Evolutionary conservation across 805 yeast species (phyloP).

Genomic region (Pichia thaimueangensis): DNA sequence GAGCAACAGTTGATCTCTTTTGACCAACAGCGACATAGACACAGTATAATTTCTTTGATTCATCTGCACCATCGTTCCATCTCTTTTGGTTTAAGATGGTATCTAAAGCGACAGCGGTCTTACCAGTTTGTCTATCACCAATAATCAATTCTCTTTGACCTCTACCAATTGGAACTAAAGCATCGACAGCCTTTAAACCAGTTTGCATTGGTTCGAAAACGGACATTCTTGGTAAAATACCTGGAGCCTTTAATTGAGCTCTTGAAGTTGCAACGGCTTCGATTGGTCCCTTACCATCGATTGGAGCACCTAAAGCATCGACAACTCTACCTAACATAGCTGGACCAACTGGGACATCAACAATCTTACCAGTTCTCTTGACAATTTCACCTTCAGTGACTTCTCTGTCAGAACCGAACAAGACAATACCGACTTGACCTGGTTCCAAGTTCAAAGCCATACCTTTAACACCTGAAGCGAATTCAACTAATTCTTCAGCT

Average conservation of each 20-base stretch:
- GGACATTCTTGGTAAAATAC: constrained; percentile 98
- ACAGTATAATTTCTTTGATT: constrained; percentile 97
- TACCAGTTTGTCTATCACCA: constrained; percentile 99
- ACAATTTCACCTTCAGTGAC: constrained; percentile 99
- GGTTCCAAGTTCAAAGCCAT: constrained; percentile 99
- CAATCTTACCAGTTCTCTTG: constrained; percentile 99
- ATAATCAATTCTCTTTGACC: constrained; percentile 99
- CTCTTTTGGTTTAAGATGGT: constrained; percentile 98
- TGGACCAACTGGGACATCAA: constrained; percentile 98
- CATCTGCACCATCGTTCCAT: constrained; percentile 94
- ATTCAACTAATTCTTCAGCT: constrained; percentile 99
- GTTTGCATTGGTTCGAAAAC: constrained; percentile 99
- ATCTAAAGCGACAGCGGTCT: constrained; percentile 98
- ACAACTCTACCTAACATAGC: constrained; percentile 98
- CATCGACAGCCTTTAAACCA: constrained; percentile 98
- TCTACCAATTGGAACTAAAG: constrained; percentile 99
- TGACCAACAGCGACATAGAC: constrained; percentile 99
- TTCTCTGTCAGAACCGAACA: constrained; percentile 97
- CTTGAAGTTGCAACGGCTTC: constrained; percentile 76
- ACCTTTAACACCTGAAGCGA: constrained; percentile 99
- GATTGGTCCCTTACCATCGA: constrained; percentile 99
- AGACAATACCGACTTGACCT: constrained; percentile 99
- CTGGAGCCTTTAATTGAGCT: constrained; percentile 99
- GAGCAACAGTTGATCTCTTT: constrained; percentile 99
- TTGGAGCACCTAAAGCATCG: constrained; percentile 98